Evolutionary conservation across 2,329 filamentous ascomycete genomes (phyloP).

Genomic region (Penicillium sp.): DNA sequence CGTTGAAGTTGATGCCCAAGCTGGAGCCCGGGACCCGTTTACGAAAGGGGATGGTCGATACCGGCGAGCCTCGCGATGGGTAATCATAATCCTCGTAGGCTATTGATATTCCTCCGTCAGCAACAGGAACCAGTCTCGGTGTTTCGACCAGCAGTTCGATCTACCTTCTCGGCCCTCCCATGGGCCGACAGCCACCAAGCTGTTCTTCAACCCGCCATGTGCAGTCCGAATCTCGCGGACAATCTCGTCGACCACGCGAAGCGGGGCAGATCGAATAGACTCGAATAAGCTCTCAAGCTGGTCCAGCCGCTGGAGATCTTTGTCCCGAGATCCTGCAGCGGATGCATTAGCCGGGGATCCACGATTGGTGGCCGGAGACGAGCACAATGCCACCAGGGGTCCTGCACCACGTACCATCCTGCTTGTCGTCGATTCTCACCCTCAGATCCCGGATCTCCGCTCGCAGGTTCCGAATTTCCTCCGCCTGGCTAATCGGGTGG

Average conservation of each 20-base stretch:
- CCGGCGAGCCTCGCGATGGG: conserved; percentile 5
- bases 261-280: conserved; percentile 35
- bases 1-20: conserved; percentile 16
- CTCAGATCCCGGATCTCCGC: conserved; percentile 35
- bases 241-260: conserved; percentile 31
- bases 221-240: conserved; percentile 30
- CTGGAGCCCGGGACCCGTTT: conserved; percentile 2
- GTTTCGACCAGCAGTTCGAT: neutral
- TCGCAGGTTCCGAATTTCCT: conserved; percentile 38
- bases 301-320: conserved; percentile 27
- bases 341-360: conserved; percentile 5
- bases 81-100: conserved; percentile 19
- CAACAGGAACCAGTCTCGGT: neutral
- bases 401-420: conserved; percentile 21
- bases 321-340: conserved; percentile 16
- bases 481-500: conserved; percentile 36
- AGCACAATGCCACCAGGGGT: neutral
- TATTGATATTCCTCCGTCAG: conserved; percentile 2
- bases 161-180: conserved; percentile 29
- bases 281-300: conserved; percentile 35
- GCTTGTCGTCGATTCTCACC: conserved; percentile 23
- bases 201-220: conserved; percentile 19
- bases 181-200: conserved; percentile 19
- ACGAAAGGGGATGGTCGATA: conserved; percentile 11
- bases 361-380: neutral